Conservation (phyloP, 805 yeast species). For the Sugiyamaella chiloensis region DNA sequence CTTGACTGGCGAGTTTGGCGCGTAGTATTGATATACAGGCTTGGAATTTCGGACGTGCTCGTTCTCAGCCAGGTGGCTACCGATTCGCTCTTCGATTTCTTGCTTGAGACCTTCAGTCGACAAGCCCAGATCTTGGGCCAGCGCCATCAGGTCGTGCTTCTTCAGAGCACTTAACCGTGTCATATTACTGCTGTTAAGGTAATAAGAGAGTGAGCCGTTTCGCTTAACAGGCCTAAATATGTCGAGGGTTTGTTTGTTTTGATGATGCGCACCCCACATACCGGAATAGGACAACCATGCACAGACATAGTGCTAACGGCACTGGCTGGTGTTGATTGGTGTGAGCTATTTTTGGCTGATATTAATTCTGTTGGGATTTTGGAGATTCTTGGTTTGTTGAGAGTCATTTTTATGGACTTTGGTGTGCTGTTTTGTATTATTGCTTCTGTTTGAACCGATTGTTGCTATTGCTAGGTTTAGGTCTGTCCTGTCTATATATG, state of each 20-base stretch:
- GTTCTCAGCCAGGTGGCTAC: constrained; percentile 20
- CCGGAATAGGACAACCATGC: too few species aligned
- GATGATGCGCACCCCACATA: too few species aligned
- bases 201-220: neutral
- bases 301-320: too few species aligned
- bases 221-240: constrained; percentile 1
- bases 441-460: too few species aligned
- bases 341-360: too few species aligned
- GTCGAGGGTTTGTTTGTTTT: constrained; percentile 1
- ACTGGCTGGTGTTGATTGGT: too few species aligned
- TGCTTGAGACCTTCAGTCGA: constrained; percentile 30
- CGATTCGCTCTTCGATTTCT: constrained; percentile 31
- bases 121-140: constrained; percentile 38
- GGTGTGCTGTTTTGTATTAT: too few species aligned
- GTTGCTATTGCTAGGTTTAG: too few species aligned
- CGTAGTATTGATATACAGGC: constrained; percentile 11
- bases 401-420: too few species aligned
- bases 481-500: too few species aligned
- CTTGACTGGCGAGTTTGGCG: constrained; percentile 20
- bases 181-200: constrained; percentile 11
- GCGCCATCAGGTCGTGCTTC: constrained; percentile 37
- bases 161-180: constrained; percentile 37
- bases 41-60: constrained; percentile 21
- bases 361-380: too few species aligned
- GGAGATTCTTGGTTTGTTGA: too few species aligned